Percentiles rank a stretch among this genome's conserved stretches.
Evolutionary conservation across 2,329 filamentous ascomycete species (phyloP).

Genomic region (Pseudogymnoascus pannorum): DNA sequence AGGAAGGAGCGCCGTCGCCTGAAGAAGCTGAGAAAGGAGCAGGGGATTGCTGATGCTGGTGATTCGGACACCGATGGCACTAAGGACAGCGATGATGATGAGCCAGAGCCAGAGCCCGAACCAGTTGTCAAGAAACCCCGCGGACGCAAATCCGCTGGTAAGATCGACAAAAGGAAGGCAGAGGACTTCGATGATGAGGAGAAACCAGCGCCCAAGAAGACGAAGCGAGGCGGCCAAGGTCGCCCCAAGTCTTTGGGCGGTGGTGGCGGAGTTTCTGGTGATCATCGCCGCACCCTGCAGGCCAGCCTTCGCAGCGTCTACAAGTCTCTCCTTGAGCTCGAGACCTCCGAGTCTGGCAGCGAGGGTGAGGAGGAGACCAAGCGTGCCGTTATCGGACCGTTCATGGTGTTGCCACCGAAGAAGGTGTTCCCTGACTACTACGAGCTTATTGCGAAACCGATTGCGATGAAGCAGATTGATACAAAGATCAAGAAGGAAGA

Average conservation of each 20-base stretch:
- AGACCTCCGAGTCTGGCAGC: slow-evolving; percentile 49
- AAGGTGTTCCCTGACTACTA: slow-evolving; percentile 94
- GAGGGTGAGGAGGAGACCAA: slow-evolving; percentile 45
- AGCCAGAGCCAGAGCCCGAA: slow-evolving; percentile 47
- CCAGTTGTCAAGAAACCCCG: slow-evolving; percentile 67
- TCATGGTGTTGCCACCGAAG: slow-evolving; percentile 84
- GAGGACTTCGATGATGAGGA: slow-evolving; percentile 65
- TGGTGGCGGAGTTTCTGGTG: slow-evolving; percentile 46
- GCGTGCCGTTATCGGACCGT: slow-evolving; percentile 85
- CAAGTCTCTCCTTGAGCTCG: slow-evolving; percentile 75
- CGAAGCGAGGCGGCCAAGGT: slow-evolving; percentile 64
- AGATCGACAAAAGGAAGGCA: slow-evolving; percentile 79
- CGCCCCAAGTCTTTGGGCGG: slow-evolving; percentile 52
- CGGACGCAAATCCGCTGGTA: slow-evolving; percentile 68
- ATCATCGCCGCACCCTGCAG: slow-evolving; percentile 72
- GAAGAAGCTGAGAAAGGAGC: slow-evolving; percentile 38
- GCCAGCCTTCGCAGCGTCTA: slow-evolving; percentile 70
- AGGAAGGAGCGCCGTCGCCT: slow-evolving; percentile 73
- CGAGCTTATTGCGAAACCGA: slow-evolving; percentile 81
- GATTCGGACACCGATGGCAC: slow-evolving; percentile 8
- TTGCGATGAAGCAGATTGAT: slow-evolving; percentile 92
- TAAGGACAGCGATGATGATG: slow-evolving; percentile 42
- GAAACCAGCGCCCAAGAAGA: slow-evolving; percentile 69
- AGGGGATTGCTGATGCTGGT: slow-evolving; percentile 2
- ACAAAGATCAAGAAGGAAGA: slow-evolving; percentile 95